Percentiles rank a stretch among this genome's conserved stretches.
These are phyloP conservation scores for Ceratobasidium sp. DNA, from an alignment of 1,284 basidiomycete species.

Conservation along the genomic window DNA sequence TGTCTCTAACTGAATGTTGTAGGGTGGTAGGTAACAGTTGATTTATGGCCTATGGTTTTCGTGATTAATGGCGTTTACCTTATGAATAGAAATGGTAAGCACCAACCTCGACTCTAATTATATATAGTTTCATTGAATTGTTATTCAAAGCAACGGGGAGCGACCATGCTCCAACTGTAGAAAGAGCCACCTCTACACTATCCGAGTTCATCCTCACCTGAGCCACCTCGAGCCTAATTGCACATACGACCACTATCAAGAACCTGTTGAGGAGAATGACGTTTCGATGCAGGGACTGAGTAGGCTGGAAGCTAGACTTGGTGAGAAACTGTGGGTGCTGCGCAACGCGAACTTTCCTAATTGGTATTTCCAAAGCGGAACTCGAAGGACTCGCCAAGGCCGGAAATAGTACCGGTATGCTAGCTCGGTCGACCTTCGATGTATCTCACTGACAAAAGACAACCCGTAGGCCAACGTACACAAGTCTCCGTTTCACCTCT, in stretches of 20 bases:
- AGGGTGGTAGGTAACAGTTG: constrained; percentile 22
- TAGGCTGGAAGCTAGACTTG: constrained; percentile 21
- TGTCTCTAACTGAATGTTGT: neutral
- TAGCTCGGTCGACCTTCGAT: neutral
- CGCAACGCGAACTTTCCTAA: neutral
- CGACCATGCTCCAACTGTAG: constrained; percentile 41
- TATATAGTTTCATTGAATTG: no score
- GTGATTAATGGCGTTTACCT: neutral
- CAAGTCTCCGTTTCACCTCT: neutral
- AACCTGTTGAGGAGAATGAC: constrained; percentile 9
- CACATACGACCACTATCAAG: constrained; percentile 10
- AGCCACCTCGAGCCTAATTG: constrained; percentile 35
- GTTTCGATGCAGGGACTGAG: neutral
- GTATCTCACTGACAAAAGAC: neutral
- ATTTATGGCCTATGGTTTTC: neutral
- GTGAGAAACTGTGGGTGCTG: neutral
- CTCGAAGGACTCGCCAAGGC: neutral
- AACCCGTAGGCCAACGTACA: neutral
- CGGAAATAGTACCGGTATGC: neutral
- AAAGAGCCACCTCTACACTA: constrained; percentile 22
- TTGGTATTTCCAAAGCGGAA: constrained; percentile 6
- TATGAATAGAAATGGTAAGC: constrained; percentile 26
- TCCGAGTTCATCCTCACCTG: constrained; percentile 32
- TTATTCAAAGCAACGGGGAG: constrained; percentile 11
- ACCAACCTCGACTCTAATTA: neutral